Evolutionary conservation across 345 rosid genomes (phyloP).

Genomic region (Corymbia maculata): DNA sequence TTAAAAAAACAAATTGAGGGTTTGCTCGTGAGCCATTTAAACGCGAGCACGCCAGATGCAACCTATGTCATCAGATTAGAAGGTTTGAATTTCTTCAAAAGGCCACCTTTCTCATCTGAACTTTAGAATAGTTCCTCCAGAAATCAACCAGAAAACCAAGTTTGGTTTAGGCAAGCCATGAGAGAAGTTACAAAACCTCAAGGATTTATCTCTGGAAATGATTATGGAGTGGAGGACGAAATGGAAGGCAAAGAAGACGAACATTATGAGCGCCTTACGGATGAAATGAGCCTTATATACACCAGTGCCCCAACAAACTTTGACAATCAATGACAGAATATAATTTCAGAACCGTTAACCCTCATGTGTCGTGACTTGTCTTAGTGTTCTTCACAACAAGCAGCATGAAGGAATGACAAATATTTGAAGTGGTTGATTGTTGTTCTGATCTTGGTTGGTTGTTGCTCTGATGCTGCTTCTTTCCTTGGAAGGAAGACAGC

Average conservation of each 20-base stretch:
- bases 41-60: constrained; percentile 82
- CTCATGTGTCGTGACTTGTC: background rate
- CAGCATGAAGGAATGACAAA: background rate
- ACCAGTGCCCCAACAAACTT: constrained; percentile 59
- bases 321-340: constrained; percentile 70
- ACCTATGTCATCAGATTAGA: constrained; percentile 60
- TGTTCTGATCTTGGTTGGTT: background rate
- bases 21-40: constrained; percentile 52
- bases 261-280: constrained; percentile 51
- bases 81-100: constrained; percentile 43
- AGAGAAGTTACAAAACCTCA: background rate
- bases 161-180: constrained; percentile 4
- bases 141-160: background rate
- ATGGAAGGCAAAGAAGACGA: constrained; percentile 55
- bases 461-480: background rate
- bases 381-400: background rate
- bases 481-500: background rate
- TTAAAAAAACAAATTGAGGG: constrained; percentile 7
- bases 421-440: background rate
- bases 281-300: constrained; percentile 74
- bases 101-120: constrained; percentile 24
- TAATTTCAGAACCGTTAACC: background rate
- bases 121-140: constrained; percentile 39
- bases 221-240: constrained; percentile 14
- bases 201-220: constrained; percentile 1